These are phyloP conservation scores for Lotmaria passim DNA, from an alignment of 208 protist genomes.

Conservation along the genomic window DNA sequence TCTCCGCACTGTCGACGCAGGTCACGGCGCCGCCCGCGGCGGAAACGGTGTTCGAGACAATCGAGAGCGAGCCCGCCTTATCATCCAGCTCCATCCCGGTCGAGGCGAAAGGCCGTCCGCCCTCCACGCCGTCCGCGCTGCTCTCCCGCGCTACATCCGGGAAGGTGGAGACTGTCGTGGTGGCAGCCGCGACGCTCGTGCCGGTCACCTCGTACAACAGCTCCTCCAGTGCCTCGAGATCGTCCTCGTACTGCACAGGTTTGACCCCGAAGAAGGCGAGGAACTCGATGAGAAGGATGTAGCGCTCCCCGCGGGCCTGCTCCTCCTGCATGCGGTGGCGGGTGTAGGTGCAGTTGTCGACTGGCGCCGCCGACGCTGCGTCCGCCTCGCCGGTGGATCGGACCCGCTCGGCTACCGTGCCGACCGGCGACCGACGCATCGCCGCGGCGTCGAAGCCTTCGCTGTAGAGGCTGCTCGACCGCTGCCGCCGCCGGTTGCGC, in stretches of 20 bases:
- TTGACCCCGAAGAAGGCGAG: slow-evolving; percentile 55
- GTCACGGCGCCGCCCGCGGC: neutral
- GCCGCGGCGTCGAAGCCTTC: neutral
- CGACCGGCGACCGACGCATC: neutral
- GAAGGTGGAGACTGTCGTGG: neutral
- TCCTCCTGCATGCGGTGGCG: slow-evolving; percentile 12
- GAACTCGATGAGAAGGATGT: slow-evolving; percentile 54
- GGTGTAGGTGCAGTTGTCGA: slow-evolving; percentile 3
- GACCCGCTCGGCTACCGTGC: neutral
- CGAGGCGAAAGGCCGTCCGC: neutral
- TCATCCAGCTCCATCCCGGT: neutral
- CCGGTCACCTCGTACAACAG: slow-evolving; percentile 6
- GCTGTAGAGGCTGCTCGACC: slow-evolving; percentile 16
- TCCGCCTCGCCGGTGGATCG: neutral
- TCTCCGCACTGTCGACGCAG: neutral
- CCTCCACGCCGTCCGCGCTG: neutral
- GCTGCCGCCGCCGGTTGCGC: slow-evolving; percentile 16
- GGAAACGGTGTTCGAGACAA: neutral
- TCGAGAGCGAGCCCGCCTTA: neutral
- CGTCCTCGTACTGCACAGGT: slow-evolving; percentile 36
- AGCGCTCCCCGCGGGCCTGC: slow-evolving; percentile 19
- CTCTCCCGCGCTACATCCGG: neutral
- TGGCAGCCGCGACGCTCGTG: neutral
- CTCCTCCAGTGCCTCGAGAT: slow-evolving; percentile 23
- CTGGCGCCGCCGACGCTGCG: neutral